Conservation (phyloP, 371 early-diverging fungal genomes). For the Parasitella parasitica region DNA sequence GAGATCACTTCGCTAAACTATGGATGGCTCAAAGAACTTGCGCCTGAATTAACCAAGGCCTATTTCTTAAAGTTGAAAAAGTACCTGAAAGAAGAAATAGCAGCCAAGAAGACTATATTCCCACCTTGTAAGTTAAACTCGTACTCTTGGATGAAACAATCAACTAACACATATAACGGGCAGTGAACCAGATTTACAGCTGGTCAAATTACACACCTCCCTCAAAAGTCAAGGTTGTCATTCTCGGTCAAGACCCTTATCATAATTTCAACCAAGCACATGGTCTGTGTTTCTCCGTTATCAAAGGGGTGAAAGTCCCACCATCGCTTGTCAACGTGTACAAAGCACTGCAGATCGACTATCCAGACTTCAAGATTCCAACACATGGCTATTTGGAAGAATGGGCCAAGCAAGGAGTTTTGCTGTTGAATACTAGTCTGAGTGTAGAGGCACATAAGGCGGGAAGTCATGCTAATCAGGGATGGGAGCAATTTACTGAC, state of each 20-base stretch:
- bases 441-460: constrained; percentile 88
- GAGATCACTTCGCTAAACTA: constrained; percentile 73
- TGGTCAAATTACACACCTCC: constrained; percentile 76
- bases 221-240: constrained; percentile 75
- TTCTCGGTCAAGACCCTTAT: constrained; percentile 98
- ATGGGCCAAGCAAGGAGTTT: constrained; percentile 93
- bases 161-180: background rate
- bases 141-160: background rate
- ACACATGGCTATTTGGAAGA: constrained; percentile 70
- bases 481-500: constrained; percentile 95
- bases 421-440: constrained; percentile 92
- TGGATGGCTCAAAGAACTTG: constrained; percentile 77
- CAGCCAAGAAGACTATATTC: constrained; percentile 57
- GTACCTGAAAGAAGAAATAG: constrained; percentile 60
- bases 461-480: constrained; percentile 84
- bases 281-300: constrained; percentile 90
- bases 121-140: constrained; percentile 60
- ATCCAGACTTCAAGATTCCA: constrained; percentile 62
- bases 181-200: constrained; percentile 72
- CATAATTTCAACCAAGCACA: constrained; percentile 93
- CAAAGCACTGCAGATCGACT: constrained; percentile 76
- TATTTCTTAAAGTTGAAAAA: constrained; percentile 78
- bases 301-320: constrained; percentile 73
- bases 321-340: constrained; percentile 96
- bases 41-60: constrained; percentile 69